Evolutionary conservation across 176 grass and related monocot genomes (phyloP), one percentile per base, ranked within the genome.

Genomic region (Metroxylon sagu): DNA sequence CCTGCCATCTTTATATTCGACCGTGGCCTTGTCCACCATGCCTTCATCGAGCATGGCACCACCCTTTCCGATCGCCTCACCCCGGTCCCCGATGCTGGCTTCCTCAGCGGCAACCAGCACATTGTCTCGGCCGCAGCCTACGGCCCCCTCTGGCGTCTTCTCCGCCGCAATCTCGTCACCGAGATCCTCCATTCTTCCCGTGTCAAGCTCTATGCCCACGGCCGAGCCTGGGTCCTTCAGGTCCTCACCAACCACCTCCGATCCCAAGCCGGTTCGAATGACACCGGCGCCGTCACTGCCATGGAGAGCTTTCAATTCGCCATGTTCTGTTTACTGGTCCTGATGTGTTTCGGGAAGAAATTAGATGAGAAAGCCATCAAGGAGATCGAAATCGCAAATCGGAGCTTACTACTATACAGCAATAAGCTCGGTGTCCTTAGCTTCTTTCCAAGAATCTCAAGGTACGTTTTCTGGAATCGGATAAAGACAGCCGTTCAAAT

Each of bases 271-370:
- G 26, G 49, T 30, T 30, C 29, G 56, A 29, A 6, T 18, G 57
- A 74, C 8, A 59, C n/a, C 16, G 52, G 19, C 0, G 64, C 53
- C 1, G 74, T 82, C 5, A 53, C 70, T 58, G 27, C 70, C n/a
- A 54, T 71, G 49, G 79, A 72, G 17, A 25, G 15, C 43, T 53
- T 90, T 19, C 70, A 75, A 2, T 74, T 66, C 59, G 78, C 84
- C 57, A 70, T 82, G 78, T 85, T 85, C 81, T 75, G 77, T 68
- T 70, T 85, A 8, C 62, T 85, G 3, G 67, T 84, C 14, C 68
- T 75, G 59, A 84, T 95, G 77, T 82, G 89, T 74, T 72, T 94
- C 51, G 80, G 89, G 12, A 80, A 55, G 48, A 68, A 66, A 55
- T 67, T 82, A 0, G 19, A 52, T 4, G 21, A 55, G 57, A 58